phyloP scores from a whole-genome alignment of 2,329 filamentous ascomycete species.

The Chaetomium globosum region DNA sequence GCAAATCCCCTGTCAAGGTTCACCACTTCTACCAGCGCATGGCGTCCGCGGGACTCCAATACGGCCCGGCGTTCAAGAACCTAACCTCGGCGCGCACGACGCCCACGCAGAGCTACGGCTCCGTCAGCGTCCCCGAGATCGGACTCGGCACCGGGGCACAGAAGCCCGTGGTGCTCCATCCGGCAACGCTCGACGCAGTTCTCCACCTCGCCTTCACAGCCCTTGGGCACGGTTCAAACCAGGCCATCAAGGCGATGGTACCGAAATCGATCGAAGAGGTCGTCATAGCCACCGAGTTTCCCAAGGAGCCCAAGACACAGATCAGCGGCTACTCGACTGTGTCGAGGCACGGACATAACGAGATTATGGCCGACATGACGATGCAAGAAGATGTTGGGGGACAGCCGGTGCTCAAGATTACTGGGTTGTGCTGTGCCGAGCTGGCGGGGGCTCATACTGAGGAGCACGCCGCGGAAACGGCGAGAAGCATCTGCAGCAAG shows the following conservation, averaged over 20 bases:
- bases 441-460: not conserved
- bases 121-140: not conserved
- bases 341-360: not conserved
- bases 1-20: not conserved
- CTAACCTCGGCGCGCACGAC: not conserved
- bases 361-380: slow-evolving; percentile 1
- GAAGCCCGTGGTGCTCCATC: not conserved
- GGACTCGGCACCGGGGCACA: not conserved
- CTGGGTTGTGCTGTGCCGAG: slow-evolving; percentile 3
- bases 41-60: not conserved
- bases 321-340: slow-evolving; percentile 2
- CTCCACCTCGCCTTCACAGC: slow-evolving; percentile 1
- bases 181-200: not conserved
- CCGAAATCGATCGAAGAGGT: slow-evolving; percentile 7
- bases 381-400: slow-evolving; percentile 4
- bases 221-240: not conserved
- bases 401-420: not conserved
- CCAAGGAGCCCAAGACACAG: not conserved
- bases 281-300: not conserved
- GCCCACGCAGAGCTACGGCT: not conserved
- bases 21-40: slow-evolving; percentile 1
- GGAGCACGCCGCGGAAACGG: not conserved
- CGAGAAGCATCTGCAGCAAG: slow-evolving; percentile 7
- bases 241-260: slow-evolving; percentile 7
- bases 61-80: slow-evolving; percentile 3